Evolutionary conservation across 192 early-diverging fungal species (phyloP), one percentile per base, ranked within the genome.

Genomic region (Coemansia sp.): DNA sequence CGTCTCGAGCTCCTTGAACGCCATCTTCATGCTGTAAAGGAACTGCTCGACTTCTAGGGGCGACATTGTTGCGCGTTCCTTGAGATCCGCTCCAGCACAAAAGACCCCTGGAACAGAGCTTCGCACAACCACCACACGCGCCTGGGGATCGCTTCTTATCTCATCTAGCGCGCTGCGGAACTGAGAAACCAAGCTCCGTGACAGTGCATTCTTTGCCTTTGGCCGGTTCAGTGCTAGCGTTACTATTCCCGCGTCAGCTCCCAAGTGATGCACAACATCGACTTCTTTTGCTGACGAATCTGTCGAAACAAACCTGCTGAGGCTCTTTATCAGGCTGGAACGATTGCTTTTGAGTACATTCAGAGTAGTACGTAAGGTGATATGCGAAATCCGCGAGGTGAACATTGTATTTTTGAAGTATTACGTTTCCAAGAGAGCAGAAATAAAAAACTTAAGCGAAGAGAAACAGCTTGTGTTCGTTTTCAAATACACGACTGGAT

Each of bases 71-170:
- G 85, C 81, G 25, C 95, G 87, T 63, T 98, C 96, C 87, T 95
- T 97, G 67, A 98, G 76, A 76, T 98, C 96, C 1, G 96, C 96
- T 31, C 96, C 96, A 3, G 95, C 92, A 75, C 94, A 98, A 71
- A 98, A 98, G 26, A 92, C 93, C 5, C 88, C 79, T 29, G 88
- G 78, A 2, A 96, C 94, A 21, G 84, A 43, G 76, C 91, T 92
- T 59, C 87, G 86, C 53, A 98, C 33, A 48, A 96, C 81, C 16
- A 98, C 85, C 9, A 93, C 94, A 26, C 94, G 88, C 15, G 85
- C 78, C 10, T 85, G 77, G 10, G 86, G 86, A 71, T 59, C 40
- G 46, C 13, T 64, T 87, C 87, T 71, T 84, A 91, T 63, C 85
- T 83, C 42, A 29, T 86, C 74, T 1, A 98, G 71, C 4, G 88